Conservation (phyloP, 73 alveolate genomes). For the Paramecium biaurelia region DNA sequence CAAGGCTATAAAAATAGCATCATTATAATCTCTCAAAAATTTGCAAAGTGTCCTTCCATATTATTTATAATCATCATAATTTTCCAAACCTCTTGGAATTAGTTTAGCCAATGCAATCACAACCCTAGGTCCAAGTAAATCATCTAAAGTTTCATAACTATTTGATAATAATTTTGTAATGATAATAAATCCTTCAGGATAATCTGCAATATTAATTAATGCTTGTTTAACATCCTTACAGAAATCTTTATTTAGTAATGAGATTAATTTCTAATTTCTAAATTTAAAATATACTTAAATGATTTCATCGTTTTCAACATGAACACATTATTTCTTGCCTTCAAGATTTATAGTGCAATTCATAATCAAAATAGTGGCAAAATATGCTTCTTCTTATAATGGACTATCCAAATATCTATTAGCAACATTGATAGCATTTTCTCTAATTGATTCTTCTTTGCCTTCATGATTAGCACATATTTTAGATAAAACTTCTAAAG, state of each 20-base stretch:
- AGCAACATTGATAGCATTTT: constrained; percentile 50
- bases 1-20: neutral
- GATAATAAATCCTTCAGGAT: constrained; percentile 61
- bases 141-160: constrained; percentile 12
- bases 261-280: constrained; percentile 17
- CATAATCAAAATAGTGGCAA: constrained; percentile 56
- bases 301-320: constrained; percentile 53
- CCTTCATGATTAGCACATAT: constrained; percentile 60
- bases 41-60: constrained; percentile 33
- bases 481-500: constrained; percentile 55
- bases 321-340: constrained; percentile 54
- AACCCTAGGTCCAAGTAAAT: constrained; percentile 32
- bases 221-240: constrained; percentile 58
- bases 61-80: constrained; percentile 6
- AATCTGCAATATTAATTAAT: constrained; percentile 56
- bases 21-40: constrained; percentile 10
- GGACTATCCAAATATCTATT: constrained; percentile 59
- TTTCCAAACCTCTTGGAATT: neutral
- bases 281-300: constrained; percentile 10
- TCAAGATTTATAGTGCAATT: constrained; percentile 62
- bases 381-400: constrained; percentile 9
- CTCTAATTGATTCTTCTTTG: constrained; percentile 58
- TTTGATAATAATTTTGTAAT: constrained; percentile 45
- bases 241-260: constrained; percentile 52
- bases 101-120: constrained; percentile 8